These are phyloP conservation scores for Yarrowia hollandica DNA, from an alignment of 805 yeast genomes.

Conservation along the genomic window DNA sequence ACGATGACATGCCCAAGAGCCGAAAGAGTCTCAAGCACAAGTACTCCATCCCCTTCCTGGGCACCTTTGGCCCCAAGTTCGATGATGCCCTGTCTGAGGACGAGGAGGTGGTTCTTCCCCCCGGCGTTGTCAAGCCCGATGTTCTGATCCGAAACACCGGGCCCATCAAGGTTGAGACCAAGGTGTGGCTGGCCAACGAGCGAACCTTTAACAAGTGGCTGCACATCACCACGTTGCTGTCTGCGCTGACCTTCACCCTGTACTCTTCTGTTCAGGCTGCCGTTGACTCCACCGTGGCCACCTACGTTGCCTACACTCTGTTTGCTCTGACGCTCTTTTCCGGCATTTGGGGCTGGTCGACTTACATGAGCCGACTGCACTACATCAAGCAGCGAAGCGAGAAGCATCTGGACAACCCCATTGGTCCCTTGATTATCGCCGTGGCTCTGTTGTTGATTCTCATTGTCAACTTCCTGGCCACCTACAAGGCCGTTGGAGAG, in stretches of 20 bases:
- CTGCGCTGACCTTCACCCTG: conserved; percentile 81
- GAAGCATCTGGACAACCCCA: conserved; percentile 80
- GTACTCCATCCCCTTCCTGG: conserved; percentile 37
- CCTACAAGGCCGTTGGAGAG: conserved; percentile 20
- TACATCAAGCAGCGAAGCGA: conserved; percentile 81
- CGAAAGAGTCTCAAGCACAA: conserved; percentile 23
- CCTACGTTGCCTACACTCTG: conserved; percentile 70
- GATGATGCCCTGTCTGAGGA: conserved; percentile 54
- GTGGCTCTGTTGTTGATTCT: conserved; percentile 66
- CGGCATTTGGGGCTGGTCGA: conserved; percentile 85
- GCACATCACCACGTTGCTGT: conserved; percentile 78
- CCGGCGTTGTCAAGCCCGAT: conserved; percentile 84
- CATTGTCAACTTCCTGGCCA: conserved; percentile 57
- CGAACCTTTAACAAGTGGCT: conserved; percentile 96
- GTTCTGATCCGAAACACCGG: conserved; percentile 82
- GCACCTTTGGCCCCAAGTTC: conserved; percentile 42
- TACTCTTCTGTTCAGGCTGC: conserved; percentile 73
- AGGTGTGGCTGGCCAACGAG: conserved; percentile 98
- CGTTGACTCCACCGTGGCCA: conserved; percentile 57
- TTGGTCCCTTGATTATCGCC: conserved; percentile 85
- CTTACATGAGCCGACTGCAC: conserved; percentile 67
- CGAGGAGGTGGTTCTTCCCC: conserved; percentile 82
- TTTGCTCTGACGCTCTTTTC: conserved; percentile 79
- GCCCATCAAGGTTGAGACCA: conserved; percentile 91
- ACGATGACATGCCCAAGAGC: conserved; percentile 17